Evolutionary conservation across 2,329 filamentous ascomycete species (phyloP), one percentile per base, ranked within the genome.

Genomic region (Penicillium glabrum): DNA sequence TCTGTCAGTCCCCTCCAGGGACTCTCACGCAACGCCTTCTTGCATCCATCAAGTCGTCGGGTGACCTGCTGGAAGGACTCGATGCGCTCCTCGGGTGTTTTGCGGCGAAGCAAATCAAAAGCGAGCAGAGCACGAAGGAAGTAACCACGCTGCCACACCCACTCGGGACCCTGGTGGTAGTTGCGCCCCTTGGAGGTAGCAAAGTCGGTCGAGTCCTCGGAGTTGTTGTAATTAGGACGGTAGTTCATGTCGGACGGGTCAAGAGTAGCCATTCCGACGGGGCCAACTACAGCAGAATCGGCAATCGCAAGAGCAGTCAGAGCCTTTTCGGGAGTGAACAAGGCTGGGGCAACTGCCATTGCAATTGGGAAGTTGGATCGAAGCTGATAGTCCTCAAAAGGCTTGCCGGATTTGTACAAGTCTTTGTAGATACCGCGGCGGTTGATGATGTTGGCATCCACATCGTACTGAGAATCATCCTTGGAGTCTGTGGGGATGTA

Each of bases 361-460:
- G 93, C 91, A 63, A 99, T 93, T 31, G 93, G 85, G 77, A 96
- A 98, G 78, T 99, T 99, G 60, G 90, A 83, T 24, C 95, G 90
- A 43, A 99, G 85, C 74, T 99, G 95, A 76, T 99, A 99, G 77
- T 99, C 95, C 71, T 98, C 92, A 70, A 96, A 97, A 72, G 95
- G 91, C 75, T 97, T 98, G 61, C 91, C 91, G 46, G 92, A 96
- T 63, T 84, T 87, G 82, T 97, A 97, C 19, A 98, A 79, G 72
- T 99, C 95, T 78, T 99, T 99, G 85, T 99, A 99, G 70, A 99
- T 96, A 59, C 95, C 96, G 23, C 93, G 87, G 49, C 95, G 90
- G 76, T 96, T 96, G 78, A 98, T 78, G 47, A 97, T 81, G 14
- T 77, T 78, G 0, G 90, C 67, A 74, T 97, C 92, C 67, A 99